A percentile compares a stretch with the other conserved stretches of the same genome.
These are phyloP conservation scores for Macrocybe sp. DNA, from an alignment of 1,284 basidiomycete species.

Conservation along the genomic window DNA sequence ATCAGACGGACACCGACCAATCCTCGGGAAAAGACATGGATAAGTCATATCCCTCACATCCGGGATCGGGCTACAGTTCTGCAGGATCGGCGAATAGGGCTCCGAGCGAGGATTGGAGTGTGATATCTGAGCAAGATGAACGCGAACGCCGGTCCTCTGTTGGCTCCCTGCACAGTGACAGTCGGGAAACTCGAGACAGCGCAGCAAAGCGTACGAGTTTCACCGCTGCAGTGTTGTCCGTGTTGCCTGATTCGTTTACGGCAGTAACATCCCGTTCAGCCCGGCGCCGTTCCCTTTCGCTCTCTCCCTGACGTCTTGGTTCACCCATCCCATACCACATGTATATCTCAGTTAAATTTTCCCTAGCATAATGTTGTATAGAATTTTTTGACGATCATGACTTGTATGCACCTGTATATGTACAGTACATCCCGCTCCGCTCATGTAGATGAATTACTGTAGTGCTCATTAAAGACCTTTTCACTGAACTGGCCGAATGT, in stretches of 20 bases:
- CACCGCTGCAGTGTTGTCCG: conserved; percentile 54
- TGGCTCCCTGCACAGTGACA: conserved; percentile 36
- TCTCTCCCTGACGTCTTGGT: too few species aligned
- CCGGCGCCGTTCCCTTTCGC: conserved; percentile 31
- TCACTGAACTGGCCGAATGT: conserved; percentile 91
- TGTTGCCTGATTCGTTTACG: conserved; percentile 49
- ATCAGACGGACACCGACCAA: conserved; percentile 40
- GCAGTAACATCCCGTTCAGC: conserved; percentile 36
- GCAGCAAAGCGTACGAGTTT: conserved; percentile 54
- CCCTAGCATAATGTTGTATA: too few species aligned
- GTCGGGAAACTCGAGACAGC: conserved; percentile 26
- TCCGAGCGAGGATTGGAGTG: conserved; percentile 78
- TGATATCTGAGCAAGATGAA: conserved; percentile 72
- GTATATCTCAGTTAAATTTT: too few species aligned
- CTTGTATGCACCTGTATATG: not conserved
- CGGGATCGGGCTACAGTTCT: conserved; percentile 53
- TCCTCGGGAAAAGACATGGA: conserved; percentile 39
- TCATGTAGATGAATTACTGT: conserved; percentile 29
- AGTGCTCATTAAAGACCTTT: conserved; percentile 77
- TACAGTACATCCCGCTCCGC: not conserved
- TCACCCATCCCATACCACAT: too few species aligned
- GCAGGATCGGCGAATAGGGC: conserved; percentile 46
- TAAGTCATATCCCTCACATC: conserved; percentile 24
- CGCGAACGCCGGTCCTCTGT: conserved; percentile 46
- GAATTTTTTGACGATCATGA: conserved; percentile 10